Percentiles rank a stretch among this genome's conserved stretches.
phyloP scores from a whole-genome alignment of 768 basidiomycete species.

The Rhizopogon rudus region DNA sequence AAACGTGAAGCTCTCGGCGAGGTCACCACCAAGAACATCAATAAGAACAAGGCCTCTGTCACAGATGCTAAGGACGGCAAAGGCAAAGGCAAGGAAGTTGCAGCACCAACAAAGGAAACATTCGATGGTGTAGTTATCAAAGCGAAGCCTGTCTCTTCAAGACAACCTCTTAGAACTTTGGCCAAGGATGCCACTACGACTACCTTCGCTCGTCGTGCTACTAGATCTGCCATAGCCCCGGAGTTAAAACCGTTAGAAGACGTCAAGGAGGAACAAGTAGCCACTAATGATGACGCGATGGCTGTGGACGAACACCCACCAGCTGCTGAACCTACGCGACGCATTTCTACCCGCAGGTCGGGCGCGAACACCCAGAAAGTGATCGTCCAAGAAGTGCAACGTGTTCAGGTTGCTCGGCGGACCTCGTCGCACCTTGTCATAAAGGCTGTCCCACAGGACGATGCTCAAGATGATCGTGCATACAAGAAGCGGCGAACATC shows the following conservation, averaged over 20 bases:
- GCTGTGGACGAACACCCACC: constrained; percentile 40
- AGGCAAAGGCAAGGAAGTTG: constrained; percentile 47
- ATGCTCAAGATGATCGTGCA: constrained; percentile 54
- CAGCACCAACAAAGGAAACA: constrained; percentile 36
- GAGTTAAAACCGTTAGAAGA: constrained; percentile 26
- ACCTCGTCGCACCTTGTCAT: constrained; percentile 28
- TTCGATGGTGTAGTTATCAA: constrained; percentile 65
- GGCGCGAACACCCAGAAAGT: constrained; percentile 8
- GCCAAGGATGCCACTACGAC: constrained; percentile 29
- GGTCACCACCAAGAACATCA: constrained; percentile 55
- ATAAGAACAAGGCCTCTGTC: constrained; percentile 33
- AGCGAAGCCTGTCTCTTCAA: constrained; percentile 35
- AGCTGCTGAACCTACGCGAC: constrained; percentile 7
- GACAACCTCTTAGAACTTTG: constrained; percentile 48
- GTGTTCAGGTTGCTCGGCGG: constrained; percentile 21
- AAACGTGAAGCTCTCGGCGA: constrained; percentile 76
- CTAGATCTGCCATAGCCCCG: constrained; percentile 21
- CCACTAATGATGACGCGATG: constrained; percentile 48
- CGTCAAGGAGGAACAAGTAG: constrained; percentile 27
- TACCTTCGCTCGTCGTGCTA: constrained; percentile 31
- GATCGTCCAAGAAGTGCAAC: constrained; percentile 25
- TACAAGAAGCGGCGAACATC: constrained; percentile 78
- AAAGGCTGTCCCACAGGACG: constrained; percentile 35
- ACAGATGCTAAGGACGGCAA: constrained; percentile 39
- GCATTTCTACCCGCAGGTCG: constrained; percentile 28